Evolutionary conservation across 495 filamentous ascomycete species (phyloP).

Genomic region (Rhypophila decipiens): DNA sequence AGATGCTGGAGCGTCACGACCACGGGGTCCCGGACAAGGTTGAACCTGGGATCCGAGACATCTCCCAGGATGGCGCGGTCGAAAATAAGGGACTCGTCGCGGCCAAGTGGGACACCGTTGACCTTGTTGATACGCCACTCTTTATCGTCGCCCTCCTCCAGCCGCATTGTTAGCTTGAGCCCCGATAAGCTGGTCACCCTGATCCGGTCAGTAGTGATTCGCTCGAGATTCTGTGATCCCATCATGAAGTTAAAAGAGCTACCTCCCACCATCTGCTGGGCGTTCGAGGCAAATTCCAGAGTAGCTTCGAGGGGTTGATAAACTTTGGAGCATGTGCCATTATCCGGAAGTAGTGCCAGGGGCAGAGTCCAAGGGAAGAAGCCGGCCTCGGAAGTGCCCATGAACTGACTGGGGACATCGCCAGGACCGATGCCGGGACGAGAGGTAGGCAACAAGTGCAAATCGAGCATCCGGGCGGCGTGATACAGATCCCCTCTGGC

Average conservation of each 20-base stretch:
- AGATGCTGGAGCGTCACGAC: slow-evolving; percentile 59
- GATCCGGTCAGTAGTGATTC: slow-evolving; percentile 60
- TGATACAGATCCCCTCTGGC: slow-evolving; percentile 85
- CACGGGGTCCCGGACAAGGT: slow-evolving; percentile 62
- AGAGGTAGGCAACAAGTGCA: slow-evolving; percentile 60
- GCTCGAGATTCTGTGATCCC: slow-evolving; percentile 39
- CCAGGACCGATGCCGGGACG: slow-evolving; percentile 8
- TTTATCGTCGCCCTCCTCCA: slow-evolving; percentile 43
- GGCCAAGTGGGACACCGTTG: slow-evolving; percentile 73
- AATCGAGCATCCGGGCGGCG: slow-evolving; percentile 75
- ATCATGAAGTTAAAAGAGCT: slow-evolving; percentile 51
- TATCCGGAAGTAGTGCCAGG: slow-evolving; percentile 58
- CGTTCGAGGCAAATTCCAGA: slow-evolving; percentile 71
- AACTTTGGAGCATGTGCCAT: slow-evolving; percentile 60
- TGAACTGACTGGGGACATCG: slow-evolving; percentile 30
- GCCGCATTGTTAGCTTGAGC: slow-evolving; percentile 71
- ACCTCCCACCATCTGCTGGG: slow-evolving; percentile 49
- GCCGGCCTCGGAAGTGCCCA: slow-evolving; percentile 51
- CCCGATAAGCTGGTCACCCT: slow-evolving; percentile 73
- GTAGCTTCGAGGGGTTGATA: slow-evolving; percentile 54
- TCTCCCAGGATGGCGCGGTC: slow-evolving; percentile 68
- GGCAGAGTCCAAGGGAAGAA: slow-evolving; percentile 94
- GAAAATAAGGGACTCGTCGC: slow-evolving; percentile 84
- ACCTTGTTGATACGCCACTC: slow-evolving; percentile 68
- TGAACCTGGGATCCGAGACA: slow-evolving; percentile 77